Base-by-base conservation (phyloP, 1,139 yeast species). In the Geotrichum aggregatum region DNA sequence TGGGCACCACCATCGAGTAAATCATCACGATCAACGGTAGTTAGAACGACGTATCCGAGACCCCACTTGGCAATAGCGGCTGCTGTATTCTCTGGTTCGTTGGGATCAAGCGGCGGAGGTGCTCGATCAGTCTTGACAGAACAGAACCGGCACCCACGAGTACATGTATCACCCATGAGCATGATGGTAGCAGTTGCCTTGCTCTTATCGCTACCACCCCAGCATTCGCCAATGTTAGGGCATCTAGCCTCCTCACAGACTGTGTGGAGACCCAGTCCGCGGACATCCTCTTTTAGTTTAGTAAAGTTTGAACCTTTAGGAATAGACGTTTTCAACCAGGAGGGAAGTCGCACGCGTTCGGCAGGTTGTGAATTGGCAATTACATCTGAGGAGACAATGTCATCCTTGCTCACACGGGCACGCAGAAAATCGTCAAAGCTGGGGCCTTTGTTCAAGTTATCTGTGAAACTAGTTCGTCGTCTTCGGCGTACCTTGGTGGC, bases 151-250 rank as follows among this genome's bases (percentile, higher is more conserved):
- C 99, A 94, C 11, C 98, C 99, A 70, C 99, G 78, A 3, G 99
- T 94, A 72, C 99, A 94, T 0, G 98, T 92, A 65, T 94, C 98
- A 56, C 99, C 99, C 77, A 94, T 77, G 58, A 94, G 76, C 99
- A 94, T 94, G 63, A 94, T 92, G 2, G 99, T 94, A 4, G 98
- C 98, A 3, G 99, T 94, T n/a, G 98, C 97, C 63, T 87, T 94
- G 5, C 91, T 78, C 69, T 89, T 89, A 62, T 77, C 82, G 64
- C 84, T 82, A 33, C 98, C 98, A 52, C 98, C 98, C 99, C 99
- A 94, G 71, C 99, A 94, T 69, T 94, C 99, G 49, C 98, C 97
- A 56, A 94, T 94, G 67, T 94, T 94, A 18, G 99, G 99, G 71
- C 99, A 94, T 65, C 92, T 84, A 8, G 98, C 98, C 66, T 92